phyloP scores from a whole-genome alignment of 1,284 basidiomycete genomes.

The Apiotrichum montevideense region DNA sequence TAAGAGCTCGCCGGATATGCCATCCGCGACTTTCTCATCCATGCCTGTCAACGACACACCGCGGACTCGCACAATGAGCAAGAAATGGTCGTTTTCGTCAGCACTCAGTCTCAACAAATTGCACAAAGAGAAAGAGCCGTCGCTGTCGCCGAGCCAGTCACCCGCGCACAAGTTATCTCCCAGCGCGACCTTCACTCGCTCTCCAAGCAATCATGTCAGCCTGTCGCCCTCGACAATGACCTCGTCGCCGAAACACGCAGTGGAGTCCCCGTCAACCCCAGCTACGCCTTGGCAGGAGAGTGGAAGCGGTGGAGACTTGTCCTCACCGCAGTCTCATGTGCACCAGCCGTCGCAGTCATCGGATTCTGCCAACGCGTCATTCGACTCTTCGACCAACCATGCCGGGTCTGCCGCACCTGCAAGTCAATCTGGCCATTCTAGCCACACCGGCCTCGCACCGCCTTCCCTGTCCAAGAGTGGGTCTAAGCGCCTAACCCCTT shows the following conservation, averaged over 20 bases:
- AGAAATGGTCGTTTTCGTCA: constrained; percentile 94
- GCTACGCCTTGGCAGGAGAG: constrained; percentile 30
- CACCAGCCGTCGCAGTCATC: constrained; percentile 14
- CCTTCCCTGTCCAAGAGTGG: constrained; percentile 16
- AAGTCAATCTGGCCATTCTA: too few relatives aligned
- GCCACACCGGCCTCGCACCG: constrained; percentile 7
- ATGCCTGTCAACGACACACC: constrained; percentile 4
- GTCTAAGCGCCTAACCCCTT: constrained; percentile 69
- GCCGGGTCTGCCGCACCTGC: too few relatives aligned
- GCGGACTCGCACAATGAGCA: constrained; percentile 50
- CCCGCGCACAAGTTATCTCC: constrained; percentile 22
- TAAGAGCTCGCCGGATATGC: constrained; percentile 12
- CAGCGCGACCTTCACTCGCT: constrained; percentile 4
- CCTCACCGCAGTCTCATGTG: constrained; percentile 15
- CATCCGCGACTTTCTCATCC: neutral
- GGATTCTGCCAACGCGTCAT: constrained; percentile 7
- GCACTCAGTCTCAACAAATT: constrained; percentile 72
- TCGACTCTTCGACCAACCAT: constrained; percentile 17
- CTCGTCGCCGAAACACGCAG: neutral
- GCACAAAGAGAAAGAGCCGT: constrained; percentile 21
- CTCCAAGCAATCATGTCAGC: neutral
- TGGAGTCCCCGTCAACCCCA: constrained; percentile 15
- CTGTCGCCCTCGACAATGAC: neutral
- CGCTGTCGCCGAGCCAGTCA: neutral
- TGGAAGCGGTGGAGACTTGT: constrained; percentile 18